Base-by-base conservation (phyloP, 495 filamentous ascomycete species). In the Aspergillus hancockii region DNA sequence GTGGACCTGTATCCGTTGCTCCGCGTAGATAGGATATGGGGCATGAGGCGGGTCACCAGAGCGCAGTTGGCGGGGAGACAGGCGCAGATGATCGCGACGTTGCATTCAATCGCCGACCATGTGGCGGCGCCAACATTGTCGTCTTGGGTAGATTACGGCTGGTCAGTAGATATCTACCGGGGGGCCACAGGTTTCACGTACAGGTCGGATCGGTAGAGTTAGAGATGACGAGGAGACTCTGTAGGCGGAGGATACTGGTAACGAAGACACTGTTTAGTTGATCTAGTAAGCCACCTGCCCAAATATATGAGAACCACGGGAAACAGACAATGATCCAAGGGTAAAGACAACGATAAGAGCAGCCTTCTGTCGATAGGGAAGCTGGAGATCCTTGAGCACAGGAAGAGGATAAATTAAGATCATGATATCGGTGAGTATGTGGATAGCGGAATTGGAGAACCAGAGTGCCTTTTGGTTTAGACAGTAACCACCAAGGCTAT, bases 31-130 rank as follows among this genome's bases (percentile, higher is more conserved):
- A 72, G 72, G 60, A 74, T 49, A 23, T 69, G 68, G 6, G 72
- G 67, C 40, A 75, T 57, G 55, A 79, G 63, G 19, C 67, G 70
- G 8, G 76, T 71, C 21, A 84, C 56, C 16, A 86, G 70, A 13
- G 83, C 79, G 6, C 81, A 74, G 6, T 81, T 75, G 22, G 77
- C 80, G n/a, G 84, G 81, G 19, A 86, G 77, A 61, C 76, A 84
- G 54, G 79, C 76, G 63, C 81, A 85, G 56, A 80, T 81, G 41
- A 86, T 83, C 32, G 81, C 83, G 14, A 82, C 79, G 59, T 79
- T 83, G 38, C 83, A 74, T 69, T 87, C 83, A 43, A 81, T 69
- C 45, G 78, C 76, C 19, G 81, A 82, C 84, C 84, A 87, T 58
- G 75, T 78, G 0, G 81, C 83, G 4, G 76, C 75, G 41, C 79